Base-by-base conservation (phyloP, 306 rosid genomes). In the Dalbergia cultrata region DNA sequence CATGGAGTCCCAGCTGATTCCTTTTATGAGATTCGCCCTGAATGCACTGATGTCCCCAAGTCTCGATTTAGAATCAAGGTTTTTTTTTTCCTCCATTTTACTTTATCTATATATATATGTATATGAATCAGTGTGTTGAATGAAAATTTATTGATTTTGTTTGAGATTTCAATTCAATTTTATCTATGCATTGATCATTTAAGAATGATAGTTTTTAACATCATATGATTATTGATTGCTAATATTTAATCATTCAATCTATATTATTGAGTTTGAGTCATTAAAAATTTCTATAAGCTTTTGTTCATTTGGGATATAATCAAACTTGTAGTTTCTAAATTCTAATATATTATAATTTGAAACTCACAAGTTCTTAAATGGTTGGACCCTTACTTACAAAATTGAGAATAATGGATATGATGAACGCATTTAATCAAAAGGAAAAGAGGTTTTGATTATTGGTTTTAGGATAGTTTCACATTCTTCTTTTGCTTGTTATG, bases 11-110 rank as follows among this genome's bases (percentile, higher is more conserved):
- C 97, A 17, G 98, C 92, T 76, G 99, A 93, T 88, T 92, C 99
- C 77, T 96, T 87, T 88, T 96, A 96, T 75, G 91, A 93, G 91
- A 77, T 82, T 67, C 97, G 98, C n/a, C 89, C 97, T 0, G 98
- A 96, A 73, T 93, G 99, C 86, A 96, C 92, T 0, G 97, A 96
- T 92, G 92, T 90, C 34, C 98, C 99, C 78, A 93, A 89, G 79
- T 86, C 91, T 71, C 84, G 87, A 71, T 96, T 96, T 87, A 96
- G 88, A 39, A 96, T 96, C 88, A 93, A 90, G 98, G 99, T 93
- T 17, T 4, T 54, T 82, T 10, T 59, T 47, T 45, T 13, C 22
- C 7, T 5, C 7, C 4, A 0, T 7, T 14, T 7, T 39, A 45
- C 43, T 10, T 6, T 19, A 1, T 18, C 9, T 57, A 18, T 18